Percentiles rank a stretch among this genome's conserved stretches.
Conservation (phyloP, 371 early-diverging fungal genomes). For the Actinomortierella wolfii region DNA sequence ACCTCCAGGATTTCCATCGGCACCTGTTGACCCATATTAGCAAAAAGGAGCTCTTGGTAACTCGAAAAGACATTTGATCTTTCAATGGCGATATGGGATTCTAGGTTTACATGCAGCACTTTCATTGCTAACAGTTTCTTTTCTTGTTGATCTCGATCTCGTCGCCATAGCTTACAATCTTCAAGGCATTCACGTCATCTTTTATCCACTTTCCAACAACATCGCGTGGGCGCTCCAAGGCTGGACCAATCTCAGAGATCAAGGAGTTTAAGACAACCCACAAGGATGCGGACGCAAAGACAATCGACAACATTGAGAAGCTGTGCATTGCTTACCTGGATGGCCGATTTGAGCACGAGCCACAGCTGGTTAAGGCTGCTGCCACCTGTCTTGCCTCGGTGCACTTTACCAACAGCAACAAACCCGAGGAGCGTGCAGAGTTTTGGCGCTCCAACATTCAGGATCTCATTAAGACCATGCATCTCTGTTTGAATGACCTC, state of each 20-base stretch:
- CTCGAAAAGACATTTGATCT: slow-evolving; percentile 5
- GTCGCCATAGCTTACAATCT: slow-evolving; percentile 48
- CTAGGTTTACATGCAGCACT: too few relatives aligned
- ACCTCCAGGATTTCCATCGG: slow-evolving; percentile 58
- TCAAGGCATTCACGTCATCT: slow-evolving; percentile 53
- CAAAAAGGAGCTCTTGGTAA: slow-evolving; percentile 57
- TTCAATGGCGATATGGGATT: too few relatives aligned
- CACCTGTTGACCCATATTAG: slow-evolving; percentile 50
- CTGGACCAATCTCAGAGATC: too few relatives aligned
- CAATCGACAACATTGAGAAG: slow-evolving; percentile 54
- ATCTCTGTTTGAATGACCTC: slow-evolving; percentile 53
- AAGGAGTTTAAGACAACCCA: too few relatives aligned
- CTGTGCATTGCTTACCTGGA: slow-evolving; percentile 59
- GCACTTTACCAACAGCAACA: slow-evolving; percentile 49
- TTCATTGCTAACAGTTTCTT: not conserved
- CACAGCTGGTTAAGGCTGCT: slow-evolving; percentile 43
- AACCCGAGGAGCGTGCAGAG: slow-evolving; percentile 44
- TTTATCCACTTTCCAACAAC: slow-evolving; percentile 59
- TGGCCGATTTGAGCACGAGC: slow-evolving; percentile 47
- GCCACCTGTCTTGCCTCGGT: slow-evolving; percentile 53
- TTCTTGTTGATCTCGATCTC: not conserved
- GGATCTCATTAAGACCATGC: slow-evolving; percentile 56
- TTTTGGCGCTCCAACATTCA: slow-evolving; percentile 55
- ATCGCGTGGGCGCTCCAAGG: slow-evolving; percentile 45
- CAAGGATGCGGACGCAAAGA: slow-evolving; percentile 1